Evolutionary conservation across 441 rosid genomes (phyloP), one percentile per base, ranked within the genome.

Genomic region (Populus hybrid): DNA sequence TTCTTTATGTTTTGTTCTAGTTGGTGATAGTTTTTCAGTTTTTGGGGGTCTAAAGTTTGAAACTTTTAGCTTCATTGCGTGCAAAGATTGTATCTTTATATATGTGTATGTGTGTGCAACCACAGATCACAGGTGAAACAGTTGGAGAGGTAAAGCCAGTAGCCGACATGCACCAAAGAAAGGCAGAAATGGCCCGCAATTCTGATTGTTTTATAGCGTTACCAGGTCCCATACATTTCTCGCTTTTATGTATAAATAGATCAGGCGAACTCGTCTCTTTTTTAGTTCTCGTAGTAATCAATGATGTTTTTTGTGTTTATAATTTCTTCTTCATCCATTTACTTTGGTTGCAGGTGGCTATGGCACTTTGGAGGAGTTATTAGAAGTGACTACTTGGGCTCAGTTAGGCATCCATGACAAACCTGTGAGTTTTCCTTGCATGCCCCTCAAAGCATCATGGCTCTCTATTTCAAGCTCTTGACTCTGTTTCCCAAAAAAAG

Each of bases 391-490:
- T 79, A 77, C 99, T 16, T 95, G 98, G 99, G 97, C 99, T 81
- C 99, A 95, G 71, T 93, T 95, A 36, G 98, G 98, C 24, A 95
- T 95, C 81, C 99, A 95, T 81, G 94, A 95, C 83, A 95, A 95
- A 82, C 99, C 98, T 83, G 99, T 95, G 84, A 85, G 90, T 24
- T 61, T 63, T 35, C n/a, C 14, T 65, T 16, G 68, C 24, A 8
- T 64, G n/a, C 24, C 29, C 9, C 11, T 1, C 5, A 33, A 33
- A 35, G 2, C n/a, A 18, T 20, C 38, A 70, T 26, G 12, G 12
- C 3, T 68, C 36, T 68, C 14, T 36, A 56, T 56, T 56, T 56
- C 64, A 56, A 20, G 23, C 23, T 56, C 3, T 7, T 56, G 64
- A 56, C 64, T n/a, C 8, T 9, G 40, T n/a, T 16, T 8, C 24